A percentile compares a stretch with the other conserved stretches of the same genome.
Evolutionary conservation across 2,329 filamentous ascomycete species (phyloP).

Genomic region (Xylariales sp.): DNA sequence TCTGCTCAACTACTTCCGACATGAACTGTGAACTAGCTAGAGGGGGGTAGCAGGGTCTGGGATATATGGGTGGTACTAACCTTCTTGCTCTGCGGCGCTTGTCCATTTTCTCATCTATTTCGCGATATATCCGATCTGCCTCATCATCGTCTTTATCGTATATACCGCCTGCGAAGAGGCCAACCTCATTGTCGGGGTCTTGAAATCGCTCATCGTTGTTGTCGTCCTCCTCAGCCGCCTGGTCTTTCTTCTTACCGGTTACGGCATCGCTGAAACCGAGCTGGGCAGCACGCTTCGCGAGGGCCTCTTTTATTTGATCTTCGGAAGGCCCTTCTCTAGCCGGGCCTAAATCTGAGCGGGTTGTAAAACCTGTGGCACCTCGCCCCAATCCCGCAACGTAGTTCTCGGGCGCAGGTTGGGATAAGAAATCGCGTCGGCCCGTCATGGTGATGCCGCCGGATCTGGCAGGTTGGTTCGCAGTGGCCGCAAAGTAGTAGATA

Average conservation of each 20-base stretch:
- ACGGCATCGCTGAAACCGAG: constrained; percentile 74
- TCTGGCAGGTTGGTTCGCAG: background rate
- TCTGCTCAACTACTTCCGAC: constrained; percentile 74
- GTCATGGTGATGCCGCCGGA: constrained; percentile 55
- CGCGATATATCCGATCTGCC: constrained; percentile 93
- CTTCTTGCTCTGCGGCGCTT: constrained; percentile 85
- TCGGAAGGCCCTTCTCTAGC: constrained; percentile 95
- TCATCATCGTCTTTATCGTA: constrained; percentile 99
- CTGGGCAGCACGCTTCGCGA: constrained; percentile 90
- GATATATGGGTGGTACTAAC: constrained; percentile 67
- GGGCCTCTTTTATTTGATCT: constrained; percentile 97
- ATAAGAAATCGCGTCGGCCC: constrained; percentile 84
- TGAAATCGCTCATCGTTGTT: constrained; percentile 87
- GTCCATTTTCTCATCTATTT: constrained; percentile 98
- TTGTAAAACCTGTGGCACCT: constrained; percentile 98
- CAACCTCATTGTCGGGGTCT: constrained; percentile 96
- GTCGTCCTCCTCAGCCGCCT: constrained; percentile 78
- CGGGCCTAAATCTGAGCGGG: constrained; percentile 93
- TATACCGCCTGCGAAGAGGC: constrained; percentile 92
- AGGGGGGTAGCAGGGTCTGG: constrained; percentile 40
- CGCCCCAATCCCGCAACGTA: constrained; percentile 96
- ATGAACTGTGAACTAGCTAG: constrained; percentile 75
- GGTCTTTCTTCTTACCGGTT: constrained; percentile 73
- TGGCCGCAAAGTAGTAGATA: background rate
- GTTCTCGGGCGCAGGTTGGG: constrained; percentile 85